Percentiles rank a stretch among this genome's conserved stretches.
phyloP scores from a whole-genome alignment of 2,329 filamentous ascomycete species.

The Tolypocladium ovalisporum region DNA sequence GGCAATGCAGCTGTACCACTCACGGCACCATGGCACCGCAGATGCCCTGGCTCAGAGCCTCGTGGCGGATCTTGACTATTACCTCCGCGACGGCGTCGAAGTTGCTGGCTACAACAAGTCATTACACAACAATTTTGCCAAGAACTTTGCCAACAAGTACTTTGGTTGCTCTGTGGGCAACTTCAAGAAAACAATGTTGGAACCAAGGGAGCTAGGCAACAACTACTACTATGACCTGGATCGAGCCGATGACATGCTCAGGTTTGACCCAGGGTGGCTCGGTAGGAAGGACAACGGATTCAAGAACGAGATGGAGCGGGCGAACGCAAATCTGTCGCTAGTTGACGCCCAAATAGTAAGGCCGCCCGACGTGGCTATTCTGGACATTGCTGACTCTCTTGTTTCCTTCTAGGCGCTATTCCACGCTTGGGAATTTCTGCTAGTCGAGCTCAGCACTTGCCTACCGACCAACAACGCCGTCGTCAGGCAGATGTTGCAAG shows the following conservation, averaged over 20 bases:
- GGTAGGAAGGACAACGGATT: conserved; percentile 63
- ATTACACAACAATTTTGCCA: conserved; percentile 72
- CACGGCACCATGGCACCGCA: conserved; percentile 63
- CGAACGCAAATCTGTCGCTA: conserved; percentile 82
- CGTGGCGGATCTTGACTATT: conserved; percentile 67
- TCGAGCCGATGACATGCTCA: conserved; percentile 64
- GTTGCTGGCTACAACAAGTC: conserved; percentile 81
- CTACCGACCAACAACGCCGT: conserved; percentile 43
- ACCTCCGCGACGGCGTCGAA: conserved; percentile 64
- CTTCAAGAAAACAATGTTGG: conserved; percentile 67
- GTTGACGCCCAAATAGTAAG: conserved; percentile 80
- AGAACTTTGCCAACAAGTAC: conserved; percentile 75
- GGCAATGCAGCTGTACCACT: conserved; percentile 81
- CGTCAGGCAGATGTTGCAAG: conserved; percentile 59
- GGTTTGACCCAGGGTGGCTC: conserved; percentile 68
- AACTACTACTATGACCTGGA: conserved; percentile 78
- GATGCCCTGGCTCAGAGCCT: conserved; percentile 58
- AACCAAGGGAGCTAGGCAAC: conserved; percentile 54
- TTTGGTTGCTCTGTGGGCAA: conserved; percentile 60
- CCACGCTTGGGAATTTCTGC: conserved; percentile 79
- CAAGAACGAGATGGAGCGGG: conserved; percentile 68
- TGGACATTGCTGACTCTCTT: conserved; percentile 7
- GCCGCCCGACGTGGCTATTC: not conserved
- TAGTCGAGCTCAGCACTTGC: conserved; percentile 68
- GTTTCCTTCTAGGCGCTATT: conserved; percentile 55